These are phyloP conservation scores for Leishmania arabica DNA, from an alignment of 208 protist species.

Conservation along the genomic window DNA sequence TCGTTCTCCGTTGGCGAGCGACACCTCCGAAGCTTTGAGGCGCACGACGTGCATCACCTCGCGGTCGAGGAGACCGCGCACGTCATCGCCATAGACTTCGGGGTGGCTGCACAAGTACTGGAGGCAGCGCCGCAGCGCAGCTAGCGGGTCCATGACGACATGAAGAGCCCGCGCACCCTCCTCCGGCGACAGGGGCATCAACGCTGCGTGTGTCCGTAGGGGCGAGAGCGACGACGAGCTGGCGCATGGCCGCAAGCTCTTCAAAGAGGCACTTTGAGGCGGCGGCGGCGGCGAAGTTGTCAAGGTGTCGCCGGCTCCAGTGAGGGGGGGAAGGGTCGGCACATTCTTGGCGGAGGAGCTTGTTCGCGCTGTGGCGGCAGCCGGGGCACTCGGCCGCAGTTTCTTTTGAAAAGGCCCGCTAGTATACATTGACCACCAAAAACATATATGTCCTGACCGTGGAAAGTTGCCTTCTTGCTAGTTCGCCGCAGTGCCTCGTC, in stretches of 20 bases:
- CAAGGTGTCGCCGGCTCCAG: neutral
- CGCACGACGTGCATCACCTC: slow-evolving; percentile 82
- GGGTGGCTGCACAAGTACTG: slow-evolving; percentile 76
- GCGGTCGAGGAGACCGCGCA: slow-evolving; percentile 63
- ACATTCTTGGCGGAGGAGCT: slow-evolving; percentile 1
- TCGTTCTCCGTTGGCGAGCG: slow-evolving; percentile 39
- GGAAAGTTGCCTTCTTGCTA: neutral
- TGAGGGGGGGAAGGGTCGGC: slow-evolving; percentile 4
- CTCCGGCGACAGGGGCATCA: neutral
- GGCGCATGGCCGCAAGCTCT: neutral
- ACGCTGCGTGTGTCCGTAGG: neutral
- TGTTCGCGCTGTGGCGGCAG: neutral
- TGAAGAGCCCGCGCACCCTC: neutral
- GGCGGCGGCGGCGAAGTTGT: neutral
- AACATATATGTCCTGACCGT: neutral
- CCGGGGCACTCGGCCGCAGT: neutral
- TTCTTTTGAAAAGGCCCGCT: slow-evolving; percentile 12
- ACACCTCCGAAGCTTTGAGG: slow-evolving; percentile 72
- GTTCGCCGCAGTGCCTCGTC: neutral
- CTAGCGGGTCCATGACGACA: slow-evolving; percentile 73
- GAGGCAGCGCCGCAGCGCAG: slow-evolving; percentile 77
- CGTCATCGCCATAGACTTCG: slow-evolving; percentile 75
- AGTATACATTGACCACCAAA: slow-evolving; percentile 17
- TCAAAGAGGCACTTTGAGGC: neutral
- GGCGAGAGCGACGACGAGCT: neutral